Evolutionary conservation across 2,329 filamentous ascomycete genomes (phyloP).

Genomic region (Epichloe glyceriae): DNA sequence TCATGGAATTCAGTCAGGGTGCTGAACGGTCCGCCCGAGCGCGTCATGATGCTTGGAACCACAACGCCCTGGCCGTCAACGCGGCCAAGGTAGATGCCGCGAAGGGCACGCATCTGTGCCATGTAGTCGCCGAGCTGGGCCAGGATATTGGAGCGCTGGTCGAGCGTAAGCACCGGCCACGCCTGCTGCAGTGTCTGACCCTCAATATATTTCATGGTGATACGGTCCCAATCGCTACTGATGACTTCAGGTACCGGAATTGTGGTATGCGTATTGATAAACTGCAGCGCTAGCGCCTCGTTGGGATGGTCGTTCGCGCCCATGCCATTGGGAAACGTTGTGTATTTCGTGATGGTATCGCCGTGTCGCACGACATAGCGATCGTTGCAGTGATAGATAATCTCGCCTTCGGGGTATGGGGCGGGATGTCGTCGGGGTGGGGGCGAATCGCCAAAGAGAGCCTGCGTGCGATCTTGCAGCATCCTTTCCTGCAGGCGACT

Average conservation of each 20-base stretch:
- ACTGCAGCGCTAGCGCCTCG: slow-evolving; percentile 6
- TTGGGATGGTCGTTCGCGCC: background rate
- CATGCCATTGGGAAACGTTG: slow-evolving; percentile 9
- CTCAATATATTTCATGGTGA: slow-evolving; percentile 15
- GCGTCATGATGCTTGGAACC: slow-evolving; percentile 12
- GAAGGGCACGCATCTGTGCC: background rate
- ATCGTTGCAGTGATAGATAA: slow-evolving; percentile 7
- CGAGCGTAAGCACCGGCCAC: background rate
- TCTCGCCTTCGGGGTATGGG: slow-evolving; percentile 12
- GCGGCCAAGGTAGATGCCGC: slow-evolving; percentile 11
- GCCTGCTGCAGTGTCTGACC: slow-evolving; percentile 13
- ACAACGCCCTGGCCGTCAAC: slow-evolving; percentile 12
- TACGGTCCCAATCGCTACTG: slow-evolving; percentile 14
- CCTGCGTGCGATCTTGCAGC: background rate
- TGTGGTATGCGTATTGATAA: slow-evolving; percentile 12
- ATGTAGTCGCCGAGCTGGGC: background rate
- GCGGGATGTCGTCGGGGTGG: slow-evolving; percentile 8
- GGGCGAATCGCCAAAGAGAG: slow-evolving; percentile 6
- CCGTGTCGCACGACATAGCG: slow-evolving; percentile 10
- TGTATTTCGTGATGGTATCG: slow-evolving; percentile 12
- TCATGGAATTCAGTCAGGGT: slow-evolving; percentile 10
- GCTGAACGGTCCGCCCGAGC: slow-evolving; percentile 12
- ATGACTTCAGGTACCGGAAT: slow-evolving; percentile 16
- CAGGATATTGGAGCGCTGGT: background rate
- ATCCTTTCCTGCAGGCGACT: background rate